Evolutionary conservation across 495 filamentous ascomycete species (phyloP).

Genomic region (Staphylotrichum longicolle): DNA sequence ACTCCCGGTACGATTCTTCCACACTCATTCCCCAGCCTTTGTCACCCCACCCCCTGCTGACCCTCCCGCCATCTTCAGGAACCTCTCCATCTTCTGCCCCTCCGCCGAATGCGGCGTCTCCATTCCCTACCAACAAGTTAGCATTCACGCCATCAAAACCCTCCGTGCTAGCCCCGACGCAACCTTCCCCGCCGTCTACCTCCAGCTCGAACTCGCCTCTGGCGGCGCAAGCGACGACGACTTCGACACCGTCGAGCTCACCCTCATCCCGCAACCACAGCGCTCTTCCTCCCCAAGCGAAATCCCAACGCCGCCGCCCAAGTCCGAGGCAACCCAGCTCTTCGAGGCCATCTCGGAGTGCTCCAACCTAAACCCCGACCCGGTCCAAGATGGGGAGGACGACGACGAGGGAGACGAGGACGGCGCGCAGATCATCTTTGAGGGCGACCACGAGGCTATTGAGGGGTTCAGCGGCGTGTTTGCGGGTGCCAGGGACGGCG

Average conservation of each 20-base stretch:
- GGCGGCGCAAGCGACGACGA: slow-evolving; percentile 63
- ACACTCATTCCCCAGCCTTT: background rate
- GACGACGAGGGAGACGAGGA: slow-evolving; percentile 53
- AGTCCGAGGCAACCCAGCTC: slow-evolving; percentile 47
- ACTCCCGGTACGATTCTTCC: slow-evolving; percentile 60
- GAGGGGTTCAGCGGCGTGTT: slow-evolving; percentile 49
- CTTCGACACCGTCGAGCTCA: slow-evolving; percentile 67
- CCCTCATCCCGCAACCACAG: slow-evolving; percentile 56
- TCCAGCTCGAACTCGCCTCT: slow-evolving; percentile 68
- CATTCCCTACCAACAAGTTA: slow-evolving; percentile 85
- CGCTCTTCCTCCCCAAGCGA: slow-evolving; percentile 6
- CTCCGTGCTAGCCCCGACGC: slow-evolving; percentile 24
- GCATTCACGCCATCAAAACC: slow-evolving; percentile 81
- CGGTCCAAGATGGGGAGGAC: slow-evolving; percentile 44
- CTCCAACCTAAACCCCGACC: slow-evolving; percentile 86
- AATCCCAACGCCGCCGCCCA: slow-evolving; percentile 24
- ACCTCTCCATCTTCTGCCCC: slow-evolving; percentile 69
- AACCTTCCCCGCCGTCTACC: slow-evolving; percentile 64
- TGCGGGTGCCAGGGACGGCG: slow-evolving; percentile 46
- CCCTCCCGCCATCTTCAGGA: slow-evolving; percentile 44
- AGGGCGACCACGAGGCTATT: slow-evolving; percentile 48
- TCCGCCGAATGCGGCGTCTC: slow-evolving; percentile 60
- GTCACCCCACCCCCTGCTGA: slow-evolving; percentile 17
- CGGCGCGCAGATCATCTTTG: slow-evolving; percentile 56
- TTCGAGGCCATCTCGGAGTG: slow-evolving; percentile 82